Evolutionary conservation across 2,329 filamentous ascomycete species (phyloP).

Genomic region (Cladophialophora yegresii): DNA sequence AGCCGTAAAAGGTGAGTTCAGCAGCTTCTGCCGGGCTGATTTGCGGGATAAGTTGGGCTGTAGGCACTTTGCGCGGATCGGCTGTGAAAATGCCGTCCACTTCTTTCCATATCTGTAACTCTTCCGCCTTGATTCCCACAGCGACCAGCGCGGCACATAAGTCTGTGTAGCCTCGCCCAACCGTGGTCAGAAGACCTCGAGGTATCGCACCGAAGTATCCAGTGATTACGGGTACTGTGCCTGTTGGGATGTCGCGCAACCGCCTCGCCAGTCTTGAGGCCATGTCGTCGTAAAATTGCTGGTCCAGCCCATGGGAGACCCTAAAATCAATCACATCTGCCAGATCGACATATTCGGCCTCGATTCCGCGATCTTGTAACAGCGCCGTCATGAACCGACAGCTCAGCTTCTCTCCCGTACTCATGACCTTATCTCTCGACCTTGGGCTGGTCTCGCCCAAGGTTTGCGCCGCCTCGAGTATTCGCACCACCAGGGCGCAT

Average conservation of each 20-base stretch:
- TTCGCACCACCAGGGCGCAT: slow-evolving; percentile 78
- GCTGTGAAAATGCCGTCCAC: slow-evolving; percentile 92
- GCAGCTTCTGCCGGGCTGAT: slow-evolving; percentile 95
- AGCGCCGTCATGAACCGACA: slow-evolving; percentile 87
- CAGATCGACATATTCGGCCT: slow-evolving; percentile 87
- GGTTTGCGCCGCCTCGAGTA: slow-evolving; percentile 63
- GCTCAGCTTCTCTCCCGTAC: slow-evolving; percentile 93
- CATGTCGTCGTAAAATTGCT: slow-evolving; percentile 69
- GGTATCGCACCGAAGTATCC: slow-evolving; percentile 95
- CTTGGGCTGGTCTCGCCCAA: slow-evolving; percentile 71
- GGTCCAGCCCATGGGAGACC: slow-evolving; percentile 59
- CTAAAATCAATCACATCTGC: slow-evolving; percentile 76
- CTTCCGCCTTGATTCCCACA: slow-evolving; percentile 80
- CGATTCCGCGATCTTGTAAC: slow-evolving; percentile 75
- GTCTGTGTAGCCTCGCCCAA: slow-evolving; percentile 95
- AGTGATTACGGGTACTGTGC: slow-evolving; percentile 75
- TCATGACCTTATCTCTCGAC: slow-evolving; percentile 84
- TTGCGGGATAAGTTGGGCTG: slow-evolving; percentile 79
- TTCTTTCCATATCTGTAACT: slow-evolving; percentile 98
- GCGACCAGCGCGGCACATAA: slow-evolving; percentile 89
- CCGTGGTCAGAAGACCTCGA: slow-evolving; percentile 84
- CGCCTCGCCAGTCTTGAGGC: slow-evolving; percentile 63
- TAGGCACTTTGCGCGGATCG: slow-evolving; percentile 86
- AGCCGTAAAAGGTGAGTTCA: slow-evolving; percentile 90
- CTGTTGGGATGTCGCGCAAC: slow-evolving; percentile 61